A percentile compares a stretch with the other conserved stretches of the same genome.
phyloP scores from a whole-genome alignment of 805 yeast species.

The Lipomyces sp. region DNA sequence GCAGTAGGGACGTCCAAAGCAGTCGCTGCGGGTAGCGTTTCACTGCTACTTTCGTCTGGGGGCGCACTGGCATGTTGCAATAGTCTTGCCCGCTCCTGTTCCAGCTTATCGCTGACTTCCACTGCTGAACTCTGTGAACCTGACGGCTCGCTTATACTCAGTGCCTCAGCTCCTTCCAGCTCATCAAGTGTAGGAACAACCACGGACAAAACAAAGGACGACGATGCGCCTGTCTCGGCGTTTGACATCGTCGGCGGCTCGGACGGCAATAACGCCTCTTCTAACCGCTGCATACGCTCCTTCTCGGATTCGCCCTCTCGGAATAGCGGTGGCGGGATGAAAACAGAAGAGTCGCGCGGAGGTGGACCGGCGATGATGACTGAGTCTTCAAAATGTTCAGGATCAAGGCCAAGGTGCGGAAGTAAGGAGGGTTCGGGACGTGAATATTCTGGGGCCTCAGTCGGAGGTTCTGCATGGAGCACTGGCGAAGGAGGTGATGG shows the following conservation, averaged over 20 bases:
- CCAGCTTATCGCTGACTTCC: slow-evolving; percentile 14
- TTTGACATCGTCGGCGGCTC: slow-evolving; percentile 45
- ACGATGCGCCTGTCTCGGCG: neutral
- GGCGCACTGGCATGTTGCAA: slow-evolving; percentile 16
- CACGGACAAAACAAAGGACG: neutral
- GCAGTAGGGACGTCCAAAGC: too few relatives aligned
- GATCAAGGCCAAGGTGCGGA: too few relatives aligned
- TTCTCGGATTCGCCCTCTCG: slow-evolving; percentile 47
- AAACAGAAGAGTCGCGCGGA: neutral
- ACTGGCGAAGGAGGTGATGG: too few relatives aligned
- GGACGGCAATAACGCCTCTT: slow-evolving; percentile 62
- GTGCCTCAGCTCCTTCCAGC: neutral
- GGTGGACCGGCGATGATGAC: too few relatives aligned
- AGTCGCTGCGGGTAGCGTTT: too few relatives aligned
- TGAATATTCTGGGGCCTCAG: too few relatives aligned
- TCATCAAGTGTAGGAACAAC: slow-evolving; percentile 12
- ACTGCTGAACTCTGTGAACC: neutral
- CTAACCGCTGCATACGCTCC: slow-evolving; percentile 52
- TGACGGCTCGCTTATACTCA: neutral
- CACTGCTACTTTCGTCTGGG: too few relatives aligned
- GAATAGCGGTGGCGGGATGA: slow-evolving; percentile 33
- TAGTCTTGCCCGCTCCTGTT: slow-evolving; percentile 19
- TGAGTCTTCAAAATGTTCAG: too few relatives aligned
- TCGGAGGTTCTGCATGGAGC: too few relatives aligned
- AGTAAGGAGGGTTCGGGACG: too few relatives aligned